Evolutionary conservation across 2,329 filamentous ascomycete species (phyloP).

Genomic region (Trichoderma sp.): DNA sequence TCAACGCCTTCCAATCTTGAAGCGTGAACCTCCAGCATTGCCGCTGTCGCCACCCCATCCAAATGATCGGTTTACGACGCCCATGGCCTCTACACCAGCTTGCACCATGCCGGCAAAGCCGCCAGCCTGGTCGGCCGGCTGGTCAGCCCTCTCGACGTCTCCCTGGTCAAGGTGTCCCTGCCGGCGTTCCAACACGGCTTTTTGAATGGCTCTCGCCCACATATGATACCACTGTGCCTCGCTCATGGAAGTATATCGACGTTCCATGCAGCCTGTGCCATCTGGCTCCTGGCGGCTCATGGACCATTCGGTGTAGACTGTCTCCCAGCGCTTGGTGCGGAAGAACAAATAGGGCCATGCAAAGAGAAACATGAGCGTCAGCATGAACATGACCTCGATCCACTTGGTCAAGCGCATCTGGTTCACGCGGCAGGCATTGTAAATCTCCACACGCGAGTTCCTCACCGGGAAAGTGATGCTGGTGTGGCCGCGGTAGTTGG

Average conservation of each 20-base stretch:
- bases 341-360: slow-evolving; percentile 73
- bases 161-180: slow-evolving; percentile 60
- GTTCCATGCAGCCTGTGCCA: slow-evolving; percentile 41
- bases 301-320: slow-evolving; percentile 63
- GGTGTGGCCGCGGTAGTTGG: slow-evolving; percentile 69
- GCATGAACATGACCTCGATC: slow-evolving; percentile 66
- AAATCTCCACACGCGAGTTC: slow-evolving; percentile 62
- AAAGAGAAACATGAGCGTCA: slow-evolving; percentile 70
- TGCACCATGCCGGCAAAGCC: slow-evolving; percentile 51
- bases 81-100: slow-evolving; percentile 56
- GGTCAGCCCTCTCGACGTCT: slow-evolving; percentile 53
- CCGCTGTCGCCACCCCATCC: slow-evolving; percentile 34
- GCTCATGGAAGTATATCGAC: slow-evolving; percentile 56
- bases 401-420: slow-evolving; percentile 66
- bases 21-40: background rate
- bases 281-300: slow-evolving; percentile 38
- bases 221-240: slow-evolving; percentile 65
- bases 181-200: slow-evolving; percentile 61
- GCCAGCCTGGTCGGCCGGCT: slow-evolving; percentile 42
- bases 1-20: slow-evolving; percentile 19
- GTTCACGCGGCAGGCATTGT: slow-evolving; percentile 65
- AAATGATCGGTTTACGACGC: slow-evolving; percentile 56
- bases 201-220: slow-evolving; percentile 64
- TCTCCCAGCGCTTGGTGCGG: slow-evolving; percentile 68
- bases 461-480: slow-evolving; percentile 62